Evolutionary conservation across 2,329 filamentous ascomycete species (phyloP), one percentile per base, ranked within the genome.

Genomic region (Monilinia aucupariae): DNA sequence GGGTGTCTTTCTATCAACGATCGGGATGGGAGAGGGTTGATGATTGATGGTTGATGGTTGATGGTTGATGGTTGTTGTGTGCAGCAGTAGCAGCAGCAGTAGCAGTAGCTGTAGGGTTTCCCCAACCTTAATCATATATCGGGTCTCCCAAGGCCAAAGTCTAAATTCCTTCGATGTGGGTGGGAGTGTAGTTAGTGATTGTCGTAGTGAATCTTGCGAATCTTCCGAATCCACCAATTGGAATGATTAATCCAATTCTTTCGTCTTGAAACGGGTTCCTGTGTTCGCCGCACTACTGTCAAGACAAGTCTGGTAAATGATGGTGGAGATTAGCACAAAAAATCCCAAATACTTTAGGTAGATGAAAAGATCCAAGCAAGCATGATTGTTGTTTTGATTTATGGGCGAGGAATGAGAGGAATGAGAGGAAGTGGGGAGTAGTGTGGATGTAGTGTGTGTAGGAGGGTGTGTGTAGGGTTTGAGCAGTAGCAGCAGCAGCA

Each of bases 261-360:
- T n/a, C 45, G 25, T 7, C 30, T 17, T 45, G 45, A 27, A 39
- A 15, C 30, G 43, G 43, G 30, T 34, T 25, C 27, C n/a, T 27
- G 32, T 59, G n/a, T 47, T 37, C 12, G 45, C 39, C 34, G 32
- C 27, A 43, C 8, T n/a, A 43, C 8, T n/a, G 25, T 39, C 45
- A 39, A 59, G 45, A 37, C 54, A 51, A 59, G n/a, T 59, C 54
- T 59, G 54, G 25, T 39, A 37, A n/a, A 30, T 49, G 56, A 50
- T 43, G n/a, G 61, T 59, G 39, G 30, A 45, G 54, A 51, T 63
- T 63, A 63, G 61, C 61, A n/a, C 27, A 63, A 63, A 47, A n/a
- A n/a, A n/a, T n/a, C n/a, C n/a, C n/a, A n/a, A 62, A 45, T 30
- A 22, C 48, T 41, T 54, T 41, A 27, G 52, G 27, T 58, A 59